phyloP scores from a whole-genome alignment of 2,329 filamentous ascomycete genomes.

The Aureobasidium sp. region DNA sequence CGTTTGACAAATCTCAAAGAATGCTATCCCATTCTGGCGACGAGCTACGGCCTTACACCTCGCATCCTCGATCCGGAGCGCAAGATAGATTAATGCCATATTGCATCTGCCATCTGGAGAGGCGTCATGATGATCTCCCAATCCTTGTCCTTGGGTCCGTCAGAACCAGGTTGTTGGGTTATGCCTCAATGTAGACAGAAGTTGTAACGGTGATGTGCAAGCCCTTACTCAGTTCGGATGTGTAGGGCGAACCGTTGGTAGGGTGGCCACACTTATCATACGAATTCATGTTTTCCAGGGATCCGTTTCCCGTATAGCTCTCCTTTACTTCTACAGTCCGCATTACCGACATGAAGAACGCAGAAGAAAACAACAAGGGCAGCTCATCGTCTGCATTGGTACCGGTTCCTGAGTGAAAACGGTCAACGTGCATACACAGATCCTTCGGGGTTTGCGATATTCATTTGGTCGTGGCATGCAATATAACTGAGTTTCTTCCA shows the following conservation, averaged over 20 bases:
- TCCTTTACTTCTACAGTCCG: background rate
- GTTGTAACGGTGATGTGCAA: slow-evolving; percentile 6
- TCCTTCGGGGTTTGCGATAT: background rate
- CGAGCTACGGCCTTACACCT: background rate
- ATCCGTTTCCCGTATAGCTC: background rate
- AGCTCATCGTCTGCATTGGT: slow-evolving; percentile 2
- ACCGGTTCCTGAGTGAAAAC: slow-evolving; percentile 8
- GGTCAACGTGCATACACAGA: slow-evolving; percentile 1
- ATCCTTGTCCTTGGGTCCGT: background rate
- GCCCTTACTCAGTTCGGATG: background rate
- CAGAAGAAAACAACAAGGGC: background rate
- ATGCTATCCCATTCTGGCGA: background rate
- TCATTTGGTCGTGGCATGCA: background rate
- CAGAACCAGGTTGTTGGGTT: slow-evolving; percentile 5
- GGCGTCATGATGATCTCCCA: slow-evolving; percentile 3
- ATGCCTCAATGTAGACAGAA: slow-evolving; percentile 2
- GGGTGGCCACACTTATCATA: background rate
- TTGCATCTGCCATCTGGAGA: background rate
- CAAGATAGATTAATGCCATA: background rate
- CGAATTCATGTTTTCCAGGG: background rate
- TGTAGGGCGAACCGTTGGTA: background rate
- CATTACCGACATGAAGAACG: background rate
- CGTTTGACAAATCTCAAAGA: slow-evolving; percentile 6
- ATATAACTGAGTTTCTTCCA: background rate
- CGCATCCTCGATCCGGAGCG: background rate